Evolutionary conservation across 139 green algal genomes (phyloP).

Genomic region (Chlorella vulgaris): DNA sequence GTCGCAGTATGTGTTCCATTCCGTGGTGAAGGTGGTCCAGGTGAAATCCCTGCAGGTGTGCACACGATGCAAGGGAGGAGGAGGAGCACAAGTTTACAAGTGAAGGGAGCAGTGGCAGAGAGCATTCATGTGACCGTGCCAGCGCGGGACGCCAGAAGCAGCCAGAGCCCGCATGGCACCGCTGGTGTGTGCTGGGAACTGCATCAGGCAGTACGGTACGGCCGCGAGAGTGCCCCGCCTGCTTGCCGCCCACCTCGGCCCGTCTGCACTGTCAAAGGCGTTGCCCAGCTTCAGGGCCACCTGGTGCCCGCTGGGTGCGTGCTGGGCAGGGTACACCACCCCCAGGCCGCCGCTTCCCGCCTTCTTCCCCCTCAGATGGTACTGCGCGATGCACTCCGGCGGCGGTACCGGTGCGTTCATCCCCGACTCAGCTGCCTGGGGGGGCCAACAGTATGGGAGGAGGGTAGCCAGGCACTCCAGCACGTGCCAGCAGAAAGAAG

Average conservation of each 20-base stretch:
- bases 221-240: too few species aligned
- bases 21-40: constrained; percentile 13
- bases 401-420: neutral
- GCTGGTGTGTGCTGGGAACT: too few species aligned
- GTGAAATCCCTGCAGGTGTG: constrained; percentile 1
- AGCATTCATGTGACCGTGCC: too few species aligned
- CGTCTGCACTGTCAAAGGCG: neutral
- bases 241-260: neutral
- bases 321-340: neutral
- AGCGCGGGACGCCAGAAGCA: too few species aligned
- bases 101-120: neutral
- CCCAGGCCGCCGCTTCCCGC: constrained; percentile 24
- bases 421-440: too few species aligned
- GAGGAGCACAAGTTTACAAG: neutral
- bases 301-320: neutral
- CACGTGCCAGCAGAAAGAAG: too few species aligned
- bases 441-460: too few species aligned
- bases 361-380: neutral
- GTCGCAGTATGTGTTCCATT: constrained; percentile 23
- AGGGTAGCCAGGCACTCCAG: too few species aligned
- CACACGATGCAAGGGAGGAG: neutral
- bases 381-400: neutral
- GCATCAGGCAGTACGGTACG: too few species aligned
- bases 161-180: too few species aligned
- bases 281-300: constrained; percentile 30